Evolutionary conservation across 2,329 filamentous ascomycete genomes (phyloP).

Genomic region (Ascochyta koolunga): DNA sequence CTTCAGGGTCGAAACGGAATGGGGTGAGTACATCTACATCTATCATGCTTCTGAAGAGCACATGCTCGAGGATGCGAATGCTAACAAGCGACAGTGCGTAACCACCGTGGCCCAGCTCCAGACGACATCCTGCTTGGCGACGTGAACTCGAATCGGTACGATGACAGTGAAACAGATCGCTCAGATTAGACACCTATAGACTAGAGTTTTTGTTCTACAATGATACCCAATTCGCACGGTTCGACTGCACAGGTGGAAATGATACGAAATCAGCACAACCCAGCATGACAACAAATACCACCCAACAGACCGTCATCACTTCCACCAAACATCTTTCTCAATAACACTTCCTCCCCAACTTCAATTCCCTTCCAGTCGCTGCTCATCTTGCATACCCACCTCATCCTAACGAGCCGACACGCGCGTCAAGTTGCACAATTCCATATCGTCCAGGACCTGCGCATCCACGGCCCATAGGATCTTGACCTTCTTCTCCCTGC

Average conservation of each 20-base stretch:
- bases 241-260: not conserved
- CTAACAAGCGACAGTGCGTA: conserved; percentile 54
- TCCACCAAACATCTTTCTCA: not conserved
- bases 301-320: not conserved
- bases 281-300: not conserved
- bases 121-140: conserved; percentile 80
- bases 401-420: not conserved
- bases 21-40: conserved; percentile 61
- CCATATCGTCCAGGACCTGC: not conserved
- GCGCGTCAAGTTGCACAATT: not conserved
- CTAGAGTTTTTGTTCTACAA: not conserved
- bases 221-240: not conserved
- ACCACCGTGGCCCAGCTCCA: conserved; percentile 60
- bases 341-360: not conserved
- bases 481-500: too few species aligned
- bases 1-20: conserved; percentile 93
- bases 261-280: not conserved
- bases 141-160: conserved; percentile 62
- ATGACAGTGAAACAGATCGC: conserved; percentile 57
- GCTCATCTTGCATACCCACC: not conserved
- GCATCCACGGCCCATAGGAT: not conserved
- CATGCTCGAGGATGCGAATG: not conserved
- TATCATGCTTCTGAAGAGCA: not conserved
- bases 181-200: conserved; percentile 16
- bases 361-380: not conserved